These are phyloP conservation scores for Marasmius sp. DNA, from an alignment of 1,284 basidiomycete species.

Conservation along the genomic window DNA sequence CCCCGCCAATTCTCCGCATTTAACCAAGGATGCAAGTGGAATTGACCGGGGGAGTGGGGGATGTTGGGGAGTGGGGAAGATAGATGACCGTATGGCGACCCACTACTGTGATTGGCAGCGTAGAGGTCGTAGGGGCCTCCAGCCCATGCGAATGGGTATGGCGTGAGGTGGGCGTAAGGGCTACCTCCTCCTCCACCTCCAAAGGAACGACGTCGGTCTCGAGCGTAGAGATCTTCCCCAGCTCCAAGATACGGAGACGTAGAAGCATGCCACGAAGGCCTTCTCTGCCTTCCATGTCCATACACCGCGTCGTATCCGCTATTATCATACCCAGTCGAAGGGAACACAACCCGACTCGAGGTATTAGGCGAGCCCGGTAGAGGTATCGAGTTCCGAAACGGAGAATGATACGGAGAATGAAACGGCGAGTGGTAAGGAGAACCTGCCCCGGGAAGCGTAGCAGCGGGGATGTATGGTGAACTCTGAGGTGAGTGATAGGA, in stretches of 20 bases:
- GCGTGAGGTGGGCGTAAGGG: slow-evolving; percentile 10
- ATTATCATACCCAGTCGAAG: not conserved
- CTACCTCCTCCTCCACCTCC: slow-evolving; percentile 20
- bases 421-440: slow-evolving; percentile 17
- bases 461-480: slow-evolving; percentile 42
- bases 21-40: slow-evolving; percentile 56
- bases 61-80: slow-evolving; percentile 11
- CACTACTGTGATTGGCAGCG: slow-evolving; percentile 1
- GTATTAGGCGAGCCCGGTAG: slow-evolving; percentile 21
- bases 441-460: slow-evolving; percentile 27
- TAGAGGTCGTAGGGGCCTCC: slow-evolving; percentile 6
- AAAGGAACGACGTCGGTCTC: slow-evolving; percentile 43
- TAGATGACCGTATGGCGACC: slow-evolving; percentile 6
- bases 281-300: slow-evolving; percentile 6
- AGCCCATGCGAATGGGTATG: slow-evolving; percentile 1
- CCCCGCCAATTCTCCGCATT: slow-evolving; percentile 49
- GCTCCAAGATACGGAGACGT: slow-evolving; percentile 10
- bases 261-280: slow-evolving; percentile 19
- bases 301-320: not conserved
- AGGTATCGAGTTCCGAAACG: slow-evolving; percentile 3
- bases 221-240: slow-evolving; percentile 15
- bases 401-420: slow-evolving; percentile 25
- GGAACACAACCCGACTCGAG: not conserved
- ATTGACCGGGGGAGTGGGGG: slow-evolving; percentile 25
- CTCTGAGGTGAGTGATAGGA: slow-evolving; percentile 21